Evolutionary conservation across 2,329 filamentous ascomycete genomes (phyloP).

Genomic region (Penicillium sp.): DNA sequence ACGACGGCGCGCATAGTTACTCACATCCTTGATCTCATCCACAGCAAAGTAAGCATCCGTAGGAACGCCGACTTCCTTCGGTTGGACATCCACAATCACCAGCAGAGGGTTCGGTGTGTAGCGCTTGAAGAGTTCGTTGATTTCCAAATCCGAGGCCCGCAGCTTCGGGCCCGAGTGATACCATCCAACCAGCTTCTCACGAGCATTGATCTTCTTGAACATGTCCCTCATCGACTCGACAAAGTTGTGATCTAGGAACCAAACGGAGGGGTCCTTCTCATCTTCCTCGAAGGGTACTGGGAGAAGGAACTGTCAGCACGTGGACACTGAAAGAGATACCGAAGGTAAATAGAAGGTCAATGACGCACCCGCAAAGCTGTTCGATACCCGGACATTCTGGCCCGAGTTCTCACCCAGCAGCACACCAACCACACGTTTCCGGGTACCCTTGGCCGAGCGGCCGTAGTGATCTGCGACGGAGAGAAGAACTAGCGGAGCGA

Average conservation of each 20-base stretch:
- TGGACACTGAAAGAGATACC: no score
- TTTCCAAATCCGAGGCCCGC: slow-evolving; percentile 89
- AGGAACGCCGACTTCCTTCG: slow-evolving; percentile 92
- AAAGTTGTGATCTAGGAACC: slow-evolving; percentile 99
- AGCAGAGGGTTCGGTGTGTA: slow-evolving; percentile 94
- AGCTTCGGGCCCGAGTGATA: slow-evolving; percentile 98
- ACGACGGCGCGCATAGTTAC: no score
- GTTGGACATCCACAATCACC: slow-evolving; percentile 96
- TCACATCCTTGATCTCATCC: slow-evolving; percentile 97
- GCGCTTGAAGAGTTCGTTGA: slow-evolving; percentile 99
- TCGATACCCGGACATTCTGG: slow-evolving; percentile 91
- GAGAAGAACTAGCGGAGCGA: slow-evolving; percentile 93
- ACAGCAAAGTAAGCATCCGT: slow-evolving; percentile 99
- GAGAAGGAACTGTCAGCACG: slow-evolving; percentile 16
- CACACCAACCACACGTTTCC: slow-evolving; percentile 84
- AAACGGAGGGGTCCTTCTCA: slow-evolving; percentile 95
- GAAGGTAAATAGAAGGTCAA: no score
- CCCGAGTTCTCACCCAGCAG: slow-evolving; percentile 92
- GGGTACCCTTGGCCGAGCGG: slow-evolving; percentile 78
- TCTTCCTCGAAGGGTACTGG: slow-evolving; percentile 96
- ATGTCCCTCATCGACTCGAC: slow-evolving; percentile 99
- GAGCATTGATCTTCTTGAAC: slow-evolving; percentile 99
- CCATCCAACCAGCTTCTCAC: slow-evolving; percentile 98
- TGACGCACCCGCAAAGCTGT: slow-evolving; percentile 86
- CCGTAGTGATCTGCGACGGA: slow-evolving; percentile 98